These are phyloP conservation scores for Hypericum androsaemum DNA, from an alignment of 345 rosid genomes.

Conservation along the genomic window DNA sequence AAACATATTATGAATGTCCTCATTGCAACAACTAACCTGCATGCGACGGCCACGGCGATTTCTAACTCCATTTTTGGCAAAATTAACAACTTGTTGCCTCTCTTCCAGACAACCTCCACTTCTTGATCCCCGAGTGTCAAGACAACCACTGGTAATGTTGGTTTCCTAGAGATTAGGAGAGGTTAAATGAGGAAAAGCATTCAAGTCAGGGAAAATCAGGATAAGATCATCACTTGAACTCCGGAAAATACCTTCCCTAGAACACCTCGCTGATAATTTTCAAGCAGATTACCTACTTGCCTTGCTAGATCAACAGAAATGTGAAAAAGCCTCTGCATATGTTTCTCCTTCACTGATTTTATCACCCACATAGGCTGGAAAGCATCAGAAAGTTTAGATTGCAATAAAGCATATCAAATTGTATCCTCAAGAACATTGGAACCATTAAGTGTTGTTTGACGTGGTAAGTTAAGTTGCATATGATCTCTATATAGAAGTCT, in stretches of 20 bases:
- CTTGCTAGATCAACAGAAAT: conserved; percentile 86
- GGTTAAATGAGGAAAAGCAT: neutral
- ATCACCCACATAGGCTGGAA: conserved; percentile 80
- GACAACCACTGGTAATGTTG: conserved; percentile 17
- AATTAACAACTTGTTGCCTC: conserved; percentile 46
- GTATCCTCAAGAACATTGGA: neutral
- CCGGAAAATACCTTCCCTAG: conserved; percentile 37
- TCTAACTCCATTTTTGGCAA: conserved; percentile 64
- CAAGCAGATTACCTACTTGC: conserved; percentile 56
- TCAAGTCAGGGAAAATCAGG: no score
- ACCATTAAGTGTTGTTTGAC: no score
- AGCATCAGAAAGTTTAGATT: conserved; percentile 13
- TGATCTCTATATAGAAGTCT: neutral
- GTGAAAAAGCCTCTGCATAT: conserved; percentile 66
- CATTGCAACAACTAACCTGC: conserved; percentile 39
- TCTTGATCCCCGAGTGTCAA: conserved; percentile 18
- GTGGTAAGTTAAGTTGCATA: neutral
- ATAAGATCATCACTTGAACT: no score
- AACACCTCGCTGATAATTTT: conserved; percentile 36
- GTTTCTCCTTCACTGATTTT: conserved; percentile 65
- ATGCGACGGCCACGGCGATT: conserved; percentile 65
- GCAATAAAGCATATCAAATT: neutral
- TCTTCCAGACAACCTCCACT: conserved; percentile 30
- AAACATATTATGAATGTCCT: no score
- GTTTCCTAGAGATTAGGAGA: conserved; percentile 28